Evolutionary conservation across 805 yeast species (phyloP), one percentile per base, ranked within the genome.

Genomic region (Ogataea ramenticola): DNA sequence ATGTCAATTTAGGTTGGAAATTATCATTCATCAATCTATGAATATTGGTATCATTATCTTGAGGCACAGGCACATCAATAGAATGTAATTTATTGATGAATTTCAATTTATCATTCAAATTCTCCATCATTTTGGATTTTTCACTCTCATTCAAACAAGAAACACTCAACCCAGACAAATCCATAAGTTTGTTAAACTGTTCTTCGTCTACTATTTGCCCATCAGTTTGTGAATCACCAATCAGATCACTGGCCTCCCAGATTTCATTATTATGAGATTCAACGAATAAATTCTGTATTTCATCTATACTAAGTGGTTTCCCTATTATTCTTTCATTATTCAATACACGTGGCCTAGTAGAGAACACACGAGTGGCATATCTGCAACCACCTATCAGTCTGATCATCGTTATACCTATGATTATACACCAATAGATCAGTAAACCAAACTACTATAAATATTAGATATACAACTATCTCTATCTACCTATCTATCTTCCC

Each of bases 111-210:
- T 70, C 69, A 33, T 64, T 62, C 40, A 79, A 54, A 1, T 69
- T 65, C 0, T 44, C 37, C 14, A 62, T 58, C 35, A 74, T 58
- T 26, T 51, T 51, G 3, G 48, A 45, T 20, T 66, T 58, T 32
- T 69, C 65, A 3, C 52, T 55, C 0, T 43, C 42, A 4, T 60
- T 24, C 11, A 65, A 44, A 7, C 51, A 46, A 3, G 26, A 16
- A 10, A 61, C 51, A 3, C 71, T 66, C 5, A 80, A 50, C 0
- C 85, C 84, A 0, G 83, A 72, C 19, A 79, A 55, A 34, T 65
- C 64, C 29, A 75, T 51, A 39, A 79, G 52, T 36, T 65, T 72
- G 22, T 45, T 36, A 5, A 64, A 35, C 27, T 56, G 36, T 8
- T 42, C 40, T 7, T 42, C 33, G 20, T 53, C 52, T 4, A 62